Conservation (phyloP, 2,329 filamentous ascomycete species). For the Penicillium sp. region DNA sequence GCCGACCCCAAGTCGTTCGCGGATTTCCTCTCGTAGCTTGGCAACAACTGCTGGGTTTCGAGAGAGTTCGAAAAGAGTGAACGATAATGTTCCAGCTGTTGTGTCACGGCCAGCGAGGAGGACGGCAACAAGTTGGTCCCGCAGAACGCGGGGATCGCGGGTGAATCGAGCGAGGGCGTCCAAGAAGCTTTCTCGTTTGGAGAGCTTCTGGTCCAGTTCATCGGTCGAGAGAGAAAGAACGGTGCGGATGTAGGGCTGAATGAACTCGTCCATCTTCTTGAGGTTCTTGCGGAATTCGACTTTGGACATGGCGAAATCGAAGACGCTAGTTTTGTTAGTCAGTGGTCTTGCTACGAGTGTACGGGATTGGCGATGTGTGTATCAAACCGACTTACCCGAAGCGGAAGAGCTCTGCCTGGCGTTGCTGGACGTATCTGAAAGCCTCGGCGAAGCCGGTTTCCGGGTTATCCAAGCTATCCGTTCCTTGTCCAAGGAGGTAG, state of each 20-base stretch:
- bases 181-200: constrained; percentile 80
- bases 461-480: constrained; percentile 63
- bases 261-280: constrained; percentile 71
- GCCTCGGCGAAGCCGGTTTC: constrained; percentile 75
- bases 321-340: constrained; percentile 48
- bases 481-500: constrained; percentile 77
- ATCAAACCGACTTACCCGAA: constrained; percentile 52
- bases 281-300: constrained; percentile 65
- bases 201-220: constrained; percentile 70
- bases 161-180: constrained; percentile 83
- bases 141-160: constrained; percentile 63
- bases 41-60: constrained; percentile 67
- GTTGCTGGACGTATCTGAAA: constrained; percentile 75
- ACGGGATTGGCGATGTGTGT: not conserved
- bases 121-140: constrained; percentile 81
- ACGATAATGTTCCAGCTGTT: constrained; percentile 78
- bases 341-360: too few relatives aligned
- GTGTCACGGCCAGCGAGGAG: constrained; percentile 83
- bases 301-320: constrained; percentile 65
- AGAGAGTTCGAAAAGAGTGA: constrained; percentile 79
- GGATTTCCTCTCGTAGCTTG: constrained; percentile 74
- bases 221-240: constrained; percentile 68
- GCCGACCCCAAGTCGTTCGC: constrained; percentile 64
- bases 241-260: constrained; percentile 75
- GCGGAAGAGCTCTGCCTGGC: constrained; percentile 69